Base-by-base conservation (phyloP, 208 protist species). In the Porcisia hertigi region DNA sequence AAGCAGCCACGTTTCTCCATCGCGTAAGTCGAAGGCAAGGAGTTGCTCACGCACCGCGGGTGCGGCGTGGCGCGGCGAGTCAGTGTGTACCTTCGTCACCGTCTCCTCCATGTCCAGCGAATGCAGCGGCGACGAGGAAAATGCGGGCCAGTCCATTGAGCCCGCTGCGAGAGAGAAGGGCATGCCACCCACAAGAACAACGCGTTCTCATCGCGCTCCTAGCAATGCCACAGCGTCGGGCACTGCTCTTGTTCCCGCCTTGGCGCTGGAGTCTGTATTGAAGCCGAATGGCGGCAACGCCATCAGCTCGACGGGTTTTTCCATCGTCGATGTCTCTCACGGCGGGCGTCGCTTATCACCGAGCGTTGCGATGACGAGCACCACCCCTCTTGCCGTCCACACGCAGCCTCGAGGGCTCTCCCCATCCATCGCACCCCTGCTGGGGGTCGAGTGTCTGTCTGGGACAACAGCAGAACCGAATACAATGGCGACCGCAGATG, bases 41-140 rank as follows among this genome's bases (percentile, higher is more conserved):
- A 67, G 57, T 62, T 73, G 77, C 3, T 69, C 60, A 23, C 77
- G 71, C 57, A 71, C 71, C 52, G 20, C 72, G n/a, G 67, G 69
- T 69, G 58, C 74, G 16, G 71, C 71, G 49, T 66, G 53, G 11
- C 77, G 76, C 39, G 77, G 77, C n/a, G 82, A 86, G 47, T 86
- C 82, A 25, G 73, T 80, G 60, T 78, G 77, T 67, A 86, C 77
- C 1, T 63, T 83, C 57, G 74, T 86, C 39, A 86, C 82, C 39
- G 77, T 86, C 36, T 86, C 82, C 39, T 81, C 82, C 76, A 83
- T 82, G 76, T 86, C 82, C 8, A 77, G 74, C 70, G 47, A 66
- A 23, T 73, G 78, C 23, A 64, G 59, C 57, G 77, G 71, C 16
- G 53, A 47, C 20, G 67, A 58, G 25, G 36, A 30, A 30, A 30